Evolutionary conservation across 331 rosid genomes (phyloP).

Genomic region (Acacia pycnantha): DNA sequence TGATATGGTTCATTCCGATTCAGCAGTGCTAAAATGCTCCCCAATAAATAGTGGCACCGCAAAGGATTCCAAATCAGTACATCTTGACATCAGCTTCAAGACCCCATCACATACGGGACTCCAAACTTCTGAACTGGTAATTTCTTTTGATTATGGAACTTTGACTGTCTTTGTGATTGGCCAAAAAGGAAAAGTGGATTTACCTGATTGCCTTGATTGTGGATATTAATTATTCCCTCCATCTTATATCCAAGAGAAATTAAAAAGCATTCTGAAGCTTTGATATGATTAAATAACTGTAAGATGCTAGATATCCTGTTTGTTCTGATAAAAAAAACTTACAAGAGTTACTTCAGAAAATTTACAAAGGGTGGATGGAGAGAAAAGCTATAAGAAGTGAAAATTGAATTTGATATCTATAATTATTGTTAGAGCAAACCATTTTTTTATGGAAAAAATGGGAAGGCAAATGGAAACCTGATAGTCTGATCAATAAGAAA

Average conservation of each 20-base stretch:
- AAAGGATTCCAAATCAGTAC: slow-evolving; percentile 70
- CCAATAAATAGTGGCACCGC: slow-evolving; percentile 43
- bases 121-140: slow-evolving; percentile 94
- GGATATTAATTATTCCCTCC: neutral
- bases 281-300: neutral
- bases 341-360: neutral
- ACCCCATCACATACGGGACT: slow-evolving; percentile 95
- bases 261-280: neutral
- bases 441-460: neutral
- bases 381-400: neutral
- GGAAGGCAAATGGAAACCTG: neutral
- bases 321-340: neutral
- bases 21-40: slow-evolving; percentile 49
- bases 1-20: slow-evolving; percentile 52
- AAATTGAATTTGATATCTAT: neutral
- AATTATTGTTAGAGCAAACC: neutral
- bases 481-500: neutral
- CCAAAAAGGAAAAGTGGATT: neutral
- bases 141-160: slow-evolving; percentile 2
- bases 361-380: neutral
- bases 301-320: neutral
- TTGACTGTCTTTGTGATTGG: neutral
- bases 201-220: neutral
- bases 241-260: neutral
- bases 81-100: slow-evolving; percentile 92